Conservation (phyloP, 2,329 filamentous ascomycete genomes). For the Laburnicola sp. region DNA sequence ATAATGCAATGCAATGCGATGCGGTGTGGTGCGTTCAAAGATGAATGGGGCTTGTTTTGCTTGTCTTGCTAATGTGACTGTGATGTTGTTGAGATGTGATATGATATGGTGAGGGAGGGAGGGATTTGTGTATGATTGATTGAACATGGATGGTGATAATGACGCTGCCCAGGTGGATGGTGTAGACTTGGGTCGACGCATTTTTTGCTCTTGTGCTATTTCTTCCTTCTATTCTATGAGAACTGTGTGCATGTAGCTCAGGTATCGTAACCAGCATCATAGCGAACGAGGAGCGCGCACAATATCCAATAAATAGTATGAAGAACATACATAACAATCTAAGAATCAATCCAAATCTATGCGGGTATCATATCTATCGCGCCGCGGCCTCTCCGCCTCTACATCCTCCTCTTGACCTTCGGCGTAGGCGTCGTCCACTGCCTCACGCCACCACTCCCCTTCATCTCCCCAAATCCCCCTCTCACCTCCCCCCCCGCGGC, state of each 20-base stretch:
- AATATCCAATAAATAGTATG: background rate
- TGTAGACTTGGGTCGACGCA: too few relatives aligned
- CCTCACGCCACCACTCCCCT: constrained; percentile 10
- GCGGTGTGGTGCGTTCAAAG: background rate
- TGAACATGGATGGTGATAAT: too few relatives aligned
- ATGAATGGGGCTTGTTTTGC: background rate
- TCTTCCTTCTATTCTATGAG: too few relatives aligned
- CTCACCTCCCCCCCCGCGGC: constrained; percentile 15
- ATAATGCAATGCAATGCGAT: background rate
- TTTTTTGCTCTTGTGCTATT: too few relatives aligned
- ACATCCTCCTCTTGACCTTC: constrained; percentile 26
- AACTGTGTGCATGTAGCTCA: too few relatives aligned
- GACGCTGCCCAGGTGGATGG: too few relatives aligned
- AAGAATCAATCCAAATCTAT: background rate
- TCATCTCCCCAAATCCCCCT: constrained; percentile 25
- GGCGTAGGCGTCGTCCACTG: constrained; percentile 36
- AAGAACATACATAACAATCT: background rate
- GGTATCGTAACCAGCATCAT: too few relatives aligned
- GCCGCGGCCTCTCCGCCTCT: background rate
- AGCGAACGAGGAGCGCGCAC: too few relatives aligned
- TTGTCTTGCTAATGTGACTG: background rate
- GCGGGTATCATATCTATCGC: background rate
- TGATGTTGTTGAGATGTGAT: background rate
- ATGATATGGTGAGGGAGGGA: too few relatives aligned
- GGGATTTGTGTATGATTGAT: background rate